Evolutionary conservation across 1,284 basidiomycete genomes (phyloP).

Genomic region (Malassezia cuniculi): DNA sequence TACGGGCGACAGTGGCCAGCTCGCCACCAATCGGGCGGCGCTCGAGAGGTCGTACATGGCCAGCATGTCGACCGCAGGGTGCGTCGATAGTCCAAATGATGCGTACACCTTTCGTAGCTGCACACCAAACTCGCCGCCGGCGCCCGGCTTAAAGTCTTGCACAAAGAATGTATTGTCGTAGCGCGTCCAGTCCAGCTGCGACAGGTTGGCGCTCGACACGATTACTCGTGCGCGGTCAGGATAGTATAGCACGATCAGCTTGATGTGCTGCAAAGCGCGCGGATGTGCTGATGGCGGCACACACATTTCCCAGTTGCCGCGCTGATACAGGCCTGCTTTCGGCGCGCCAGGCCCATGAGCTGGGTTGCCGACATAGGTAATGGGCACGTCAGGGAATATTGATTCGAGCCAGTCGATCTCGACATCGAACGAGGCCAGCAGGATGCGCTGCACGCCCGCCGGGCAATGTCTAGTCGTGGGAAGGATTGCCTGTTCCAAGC

Average conservation of each 20-base stretch:
- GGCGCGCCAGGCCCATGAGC: constrained; percentile 15
- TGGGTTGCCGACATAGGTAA: constrained; percentile 29
- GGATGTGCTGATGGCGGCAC: constrained; percentile 21
- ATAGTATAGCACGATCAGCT: constrained; percentile 34
- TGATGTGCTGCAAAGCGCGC: constrained; percentile 30
- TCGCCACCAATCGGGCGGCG: constrained; percentile 26
- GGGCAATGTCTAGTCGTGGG: constrained; percentile 19
- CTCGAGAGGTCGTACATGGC: too few species aligned
- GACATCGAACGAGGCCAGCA: constrained; percentile 31
- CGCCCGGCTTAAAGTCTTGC: constrained; percentile 24
- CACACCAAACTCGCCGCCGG: constrained; percentile 17
- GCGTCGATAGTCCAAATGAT: too few species aligned
- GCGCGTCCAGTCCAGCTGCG: constrained; percentile 33
- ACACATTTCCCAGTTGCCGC: constrained; percentile 23
- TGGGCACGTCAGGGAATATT: constrained; percentile 21
- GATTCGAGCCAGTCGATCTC: constrained; percentile 35
- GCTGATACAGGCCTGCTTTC: constrained; percentile 18
- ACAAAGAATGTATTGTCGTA: constrained; percentile 38
- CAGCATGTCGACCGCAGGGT: too few species aligned
- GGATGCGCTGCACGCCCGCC: constrained; percentile 18
- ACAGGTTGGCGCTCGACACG: constrained; percentile 34
- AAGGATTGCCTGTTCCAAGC: constrained; percentile 19
- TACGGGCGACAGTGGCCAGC: constrained; percentile 19
- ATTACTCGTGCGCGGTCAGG: constrained; percentile 21
- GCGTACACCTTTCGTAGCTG: too few species aligned